Evolutionary conservation across 352 stramenopile genomes (phyloP), one percentile per base, ranked within the genome.

Genomic region (Phytophthora aleatoria): DNA sequence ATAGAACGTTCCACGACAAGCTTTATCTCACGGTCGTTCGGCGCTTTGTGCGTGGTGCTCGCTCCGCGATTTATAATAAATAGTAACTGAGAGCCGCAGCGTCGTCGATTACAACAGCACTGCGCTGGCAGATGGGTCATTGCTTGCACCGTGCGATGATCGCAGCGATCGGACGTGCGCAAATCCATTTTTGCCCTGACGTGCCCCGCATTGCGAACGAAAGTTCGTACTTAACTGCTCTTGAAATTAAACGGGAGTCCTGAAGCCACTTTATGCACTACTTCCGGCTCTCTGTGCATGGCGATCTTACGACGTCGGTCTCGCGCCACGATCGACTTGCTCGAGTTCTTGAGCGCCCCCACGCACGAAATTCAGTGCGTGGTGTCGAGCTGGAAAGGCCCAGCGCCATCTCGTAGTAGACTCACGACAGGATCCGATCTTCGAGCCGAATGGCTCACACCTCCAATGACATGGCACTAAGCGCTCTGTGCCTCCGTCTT

Each of bases 291-390:
- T 61, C 42, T 71, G 63, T 48, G 26, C 63, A 43, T 31, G n/a
- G 16, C 64, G 59, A 73, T 61, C 48, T 33, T 57, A 73, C 65
- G 53, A 73, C 53, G 33, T 28, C 16, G 41, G 45, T 53, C 49
- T 65, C 42, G 27, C 51, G 60, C 48, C 27, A 69, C 54, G 45
- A 73, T 57, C 20, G 58, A 59, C 64, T 58, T 62, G 42, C 44
- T 67, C 51, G 60, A 43, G 42, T 67, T 60, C 42, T 61, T 24
- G 48, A 36, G 30, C 57, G 39, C 15, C 38, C 50, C 31, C 31
- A 59, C 61, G 47, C 55, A 59, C 61, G 61, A 64, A 69, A 65
- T 59, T 69, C 61, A 63, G 31, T 16, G 57, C 28, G 20, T 42
- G 24, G 8, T 41, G 48, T 54, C 30, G 48, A 43, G 48, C 39